These are phyloP conservation scores for Astrothelium subdiscretum DNA, from an alignment of 495 filamentous ascomycete species.

Conservation along the genomic window DNA sequence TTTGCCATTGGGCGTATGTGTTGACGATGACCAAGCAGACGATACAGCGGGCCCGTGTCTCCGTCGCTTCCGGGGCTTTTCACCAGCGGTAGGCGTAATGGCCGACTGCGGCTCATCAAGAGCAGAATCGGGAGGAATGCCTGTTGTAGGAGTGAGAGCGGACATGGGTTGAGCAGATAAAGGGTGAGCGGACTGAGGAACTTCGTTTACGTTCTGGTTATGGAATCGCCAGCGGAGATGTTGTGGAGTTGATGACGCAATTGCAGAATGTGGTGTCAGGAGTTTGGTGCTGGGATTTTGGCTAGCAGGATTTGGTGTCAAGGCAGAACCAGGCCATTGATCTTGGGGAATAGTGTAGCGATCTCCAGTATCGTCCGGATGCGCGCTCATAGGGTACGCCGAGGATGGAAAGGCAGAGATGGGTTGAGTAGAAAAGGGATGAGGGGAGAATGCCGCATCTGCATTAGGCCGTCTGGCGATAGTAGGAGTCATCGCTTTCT, in stretches of 20 bases:
- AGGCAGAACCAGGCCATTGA: not conserved
- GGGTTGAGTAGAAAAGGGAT: constrained; percentile 52
- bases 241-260: constrained; percentile 20
- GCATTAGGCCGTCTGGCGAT: constrained; percentile 30
- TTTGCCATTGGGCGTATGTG: constrained; percentile 56
- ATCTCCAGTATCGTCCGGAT: constrained; percentile 38
- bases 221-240: constrained; percentile 35
- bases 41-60: constrained; percentile 92
- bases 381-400: constrained; percentile 50
- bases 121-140: constrained; percentile 36
- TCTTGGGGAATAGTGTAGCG: not conserved
- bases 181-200: constrained; percentile 49
- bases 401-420: constrained; percentile 47
- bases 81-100: constrained; percentile 43
- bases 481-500: not conserved
- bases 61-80: constrained; percentile 39
- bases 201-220: constrained; percentile 40
- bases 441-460: constrained; percentile 54
- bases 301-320: not conserved
- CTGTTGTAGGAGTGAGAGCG: constrained; percentile 17
- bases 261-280: constrained; percentile 22
- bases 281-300: constrained; percentile 3
- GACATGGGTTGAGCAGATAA: constrained; percentile 62
- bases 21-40: constrained; percentile 78
- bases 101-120: constrained; percentile 58